These are phyloP conservation scores for Zea luxurians DNA, from an alignment of 176 grass and related monocot species.

Conservation along the genomic window DNA sequence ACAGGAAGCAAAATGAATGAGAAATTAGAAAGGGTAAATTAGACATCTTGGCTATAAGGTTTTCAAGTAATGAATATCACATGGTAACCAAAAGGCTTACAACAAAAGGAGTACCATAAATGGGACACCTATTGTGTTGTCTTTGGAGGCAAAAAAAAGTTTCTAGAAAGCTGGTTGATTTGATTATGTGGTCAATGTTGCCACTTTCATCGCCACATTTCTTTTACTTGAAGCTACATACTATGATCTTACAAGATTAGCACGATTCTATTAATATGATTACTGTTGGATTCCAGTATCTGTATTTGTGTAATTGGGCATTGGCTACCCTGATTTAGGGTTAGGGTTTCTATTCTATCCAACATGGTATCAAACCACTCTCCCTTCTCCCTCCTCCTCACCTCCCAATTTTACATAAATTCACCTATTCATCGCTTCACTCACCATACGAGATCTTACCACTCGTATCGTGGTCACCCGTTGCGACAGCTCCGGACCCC, in stretches of 20 bases:
- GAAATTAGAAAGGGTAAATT: background rate
- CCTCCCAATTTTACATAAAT: too few relatives aligned
- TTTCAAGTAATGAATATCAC: background rate
- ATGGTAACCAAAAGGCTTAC: background rate
- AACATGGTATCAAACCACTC: too few relatives aligned
- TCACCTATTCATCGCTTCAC: too few relatives aligned
- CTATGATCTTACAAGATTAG: background rate
- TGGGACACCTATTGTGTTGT: background rate
- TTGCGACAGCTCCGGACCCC: too few relatives aligned
- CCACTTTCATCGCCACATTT: background rate
- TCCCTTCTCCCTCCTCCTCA: too few relatives aligned
- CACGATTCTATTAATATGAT: background rate
- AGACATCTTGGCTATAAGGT: background rate
- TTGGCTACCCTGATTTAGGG: too few relatives aligned
- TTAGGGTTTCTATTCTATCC: too few relatives aligned
- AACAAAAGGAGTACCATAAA: background rate
- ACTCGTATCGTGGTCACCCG: too few relatives aligned
- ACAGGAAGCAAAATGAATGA: constrained; percentile 24
- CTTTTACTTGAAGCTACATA: background rate
- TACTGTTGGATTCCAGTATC: too few relatives aligned
- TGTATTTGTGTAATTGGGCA: too few relatives aligned
- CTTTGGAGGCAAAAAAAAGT: background rate
- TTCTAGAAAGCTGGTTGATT: constrained; percentile 9
- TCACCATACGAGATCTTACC: too few relatives aligned
- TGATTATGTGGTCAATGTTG: background rate